Evolutionary conservation across 768 basidiomycete genomes (phyloP).

Genomic region (Phylloporus rhodoxanthus): DNA sequence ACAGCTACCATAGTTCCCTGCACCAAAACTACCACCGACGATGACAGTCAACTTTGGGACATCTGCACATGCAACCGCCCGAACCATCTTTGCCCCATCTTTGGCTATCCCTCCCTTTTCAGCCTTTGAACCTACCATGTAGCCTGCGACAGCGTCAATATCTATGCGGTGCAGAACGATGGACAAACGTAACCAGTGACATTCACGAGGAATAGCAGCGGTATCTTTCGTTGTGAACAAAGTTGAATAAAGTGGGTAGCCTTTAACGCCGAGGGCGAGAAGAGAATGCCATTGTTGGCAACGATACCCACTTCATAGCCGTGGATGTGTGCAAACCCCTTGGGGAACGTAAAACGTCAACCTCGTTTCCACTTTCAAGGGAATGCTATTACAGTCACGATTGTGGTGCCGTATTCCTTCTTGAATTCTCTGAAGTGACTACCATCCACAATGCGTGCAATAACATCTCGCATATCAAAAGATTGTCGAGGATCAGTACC

Average conservation of each 20-base stretch:
- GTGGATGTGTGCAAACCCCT: conserved; percentile 88
- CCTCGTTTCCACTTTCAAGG: neutral
- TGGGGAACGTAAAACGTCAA: conserved; percentile 6
- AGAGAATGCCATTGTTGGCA: conserved; percentile 91
- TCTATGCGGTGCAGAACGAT: neutral
- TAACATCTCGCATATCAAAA: conserved; percentile 93
- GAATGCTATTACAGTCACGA: conserved; percentile 63
- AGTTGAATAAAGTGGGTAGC: conserved; percentile 94
- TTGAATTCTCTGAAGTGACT: conserved; percentile 93
- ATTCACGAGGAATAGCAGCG: conserved; percentile 89
- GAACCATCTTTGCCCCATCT: conserved; percentile 94
- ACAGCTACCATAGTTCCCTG: conserved; percentile 83
- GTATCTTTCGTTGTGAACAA: conserved; percentile 86
- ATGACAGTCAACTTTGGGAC: conserved; percentile 92
- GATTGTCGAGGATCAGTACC: conserved; percentile 83
- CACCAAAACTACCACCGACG: conserved; percentile 90
- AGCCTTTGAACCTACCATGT: conserved; percentile 96
- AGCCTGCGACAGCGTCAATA: conserved; percentile 42
- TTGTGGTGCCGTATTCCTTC: conserved; percentile 87
- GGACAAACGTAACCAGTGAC: conserved; percentile 58
- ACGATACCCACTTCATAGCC: conserved; percentile 89
- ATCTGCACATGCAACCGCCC: conserved; percentile 88
- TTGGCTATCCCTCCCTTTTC: conserved; percentile 93
- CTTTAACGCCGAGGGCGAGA: conserved; percentile 90
- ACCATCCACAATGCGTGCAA: conserved; percentile 87